Evolutionary conservation across 805 yeast species (phyloP).

Genomic region (Yarrowia alimentaria): DNA sequence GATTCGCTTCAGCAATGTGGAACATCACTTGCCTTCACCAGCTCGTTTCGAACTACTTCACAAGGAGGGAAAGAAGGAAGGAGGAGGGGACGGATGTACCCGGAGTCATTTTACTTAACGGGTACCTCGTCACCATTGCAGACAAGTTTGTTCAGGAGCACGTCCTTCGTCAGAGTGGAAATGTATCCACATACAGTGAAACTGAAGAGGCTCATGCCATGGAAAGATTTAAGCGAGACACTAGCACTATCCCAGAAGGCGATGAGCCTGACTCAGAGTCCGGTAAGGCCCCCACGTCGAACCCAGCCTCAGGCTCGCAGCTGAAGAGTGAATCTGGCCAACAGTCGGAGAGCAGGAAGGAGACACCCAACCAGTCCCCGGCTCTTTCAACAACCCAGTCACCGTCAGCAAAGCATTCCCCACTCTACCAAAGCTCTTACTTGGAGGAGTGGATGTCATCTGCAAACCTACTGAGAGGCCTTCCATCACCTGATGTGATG

Average conservation of each 20-base stretch:
- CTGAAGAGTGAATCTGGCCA: too few relatives aligned
- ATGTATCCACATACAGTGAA: slow-evolving; percentile 2
- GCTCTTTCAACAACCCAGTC: too few relatives aligned
- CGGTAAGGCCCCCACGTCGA: too few relatives aligned
- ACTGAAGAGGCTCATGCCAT: slow-evolving; percentile 3
- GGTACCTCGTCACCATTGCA: slow-evolving; percentile 34
- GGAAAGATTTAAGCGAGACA: slow-evolving; percentile 17
- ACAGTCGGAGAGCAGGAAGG: not conserved
- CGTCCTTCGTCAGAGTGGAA: slow-evolving; percentile 9
- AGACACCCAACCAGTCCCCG: too few relatives aligned
- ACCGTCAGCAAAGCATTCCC: too few relatives aligned
- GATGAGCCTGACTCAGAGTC: slow-evolving; percentile 1
- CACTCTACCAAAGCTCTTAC: too few relatives aligned
- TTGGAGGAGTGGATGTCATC: slow-evolving; percentile 33
- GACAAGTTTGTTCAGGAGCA: slow-evolving; percentile 33
- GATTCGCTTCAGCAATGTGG: slow-evolving; percentile 34
- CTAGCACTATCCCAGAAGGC: not conserved
- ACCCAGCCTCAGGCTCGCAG: too few relatives aligned
- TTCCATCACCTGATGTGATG: slow-evolving; percentile 34
- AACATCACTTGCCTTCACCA: slow-evolving; percentile 35
- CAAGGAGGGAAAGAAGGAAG: too few relatives aligned
- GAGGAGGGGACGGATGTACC: too few relatives aligned
- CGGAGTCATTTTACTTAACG: slow-evolving; percentile 31
- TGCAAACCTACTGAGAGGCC: slow-evolving; percentile 33
- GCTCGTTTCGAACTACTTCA: slow-evolving; percentile 29